Evolutionary conservation across 148 eudicot species (phyloP).

Genomic region (Hydrangea macrophylla): DNA sequence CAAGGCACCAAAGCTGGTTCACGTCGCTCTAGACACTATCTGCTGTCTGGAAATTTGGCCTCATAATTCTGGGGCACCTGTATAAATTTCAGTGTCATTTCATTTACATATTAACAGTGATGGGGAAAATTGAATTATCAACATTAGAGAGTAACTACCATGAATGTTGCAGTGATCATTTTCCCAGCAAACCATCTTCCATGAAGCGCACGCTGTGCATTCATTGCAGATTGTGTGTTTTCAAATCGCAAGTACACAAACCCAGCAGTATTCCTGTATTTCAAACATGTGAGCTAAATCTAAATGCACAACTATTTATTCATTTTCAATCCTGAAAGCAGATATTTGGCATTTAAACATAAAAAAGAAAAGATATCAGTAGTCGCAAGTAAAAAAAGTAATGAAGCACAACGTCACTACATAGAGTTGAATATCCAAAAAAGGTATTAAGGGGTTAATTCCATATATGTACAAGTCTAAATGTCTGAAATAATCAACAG

Average conservation of each 20-base stretch:
- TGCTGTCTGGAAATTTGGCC: constrained; percentile 70
- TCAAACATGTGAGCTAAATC: constrained; percentile 4
- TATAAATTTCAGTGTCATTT: constrained; percentile 2
- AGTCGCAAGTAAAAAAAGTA: too few relatives aligned
- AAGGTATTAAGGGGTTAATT: too few relatives aligned
- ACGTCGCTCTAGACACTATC: constrained; percentile 12
- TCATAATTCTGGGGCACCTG: constrained; percentile 67
- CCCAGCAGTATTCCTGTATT: constrained; percentile 65
- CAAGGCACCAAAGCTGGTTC: not conserved
- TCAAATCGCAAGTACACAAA: constrained; percentile 78
- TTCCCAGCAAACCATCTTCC: constrained; percentile 97
- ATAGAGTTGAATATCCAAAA: too few relatives aligned
- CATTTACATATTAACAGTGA: constrained; percentile 31
- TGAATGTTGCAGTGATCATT: constrained; percentile 85
- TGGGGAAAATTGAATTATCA: not conserved
- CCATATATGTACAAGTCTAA: too few relatives aligned
- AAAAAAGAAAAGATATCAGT: not conserved
- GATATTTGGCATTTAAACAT: too few relatives aligned
- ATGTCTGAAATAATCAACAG: too few relatives aligned
- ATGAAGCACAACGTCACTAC: too few relatives aligned
- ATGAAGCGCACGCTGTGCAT: constrained; percentile 76
- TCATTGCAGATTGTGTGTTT: constrained; percentile 52
- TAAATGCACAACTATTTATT: not conserved
- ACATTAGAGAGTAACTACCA: constrained; percentile 38
- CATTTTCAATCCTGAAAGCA: not conserved